Conservation (phyloP, 139 green algal species). For the Zygnema cylindricum region DNA sequence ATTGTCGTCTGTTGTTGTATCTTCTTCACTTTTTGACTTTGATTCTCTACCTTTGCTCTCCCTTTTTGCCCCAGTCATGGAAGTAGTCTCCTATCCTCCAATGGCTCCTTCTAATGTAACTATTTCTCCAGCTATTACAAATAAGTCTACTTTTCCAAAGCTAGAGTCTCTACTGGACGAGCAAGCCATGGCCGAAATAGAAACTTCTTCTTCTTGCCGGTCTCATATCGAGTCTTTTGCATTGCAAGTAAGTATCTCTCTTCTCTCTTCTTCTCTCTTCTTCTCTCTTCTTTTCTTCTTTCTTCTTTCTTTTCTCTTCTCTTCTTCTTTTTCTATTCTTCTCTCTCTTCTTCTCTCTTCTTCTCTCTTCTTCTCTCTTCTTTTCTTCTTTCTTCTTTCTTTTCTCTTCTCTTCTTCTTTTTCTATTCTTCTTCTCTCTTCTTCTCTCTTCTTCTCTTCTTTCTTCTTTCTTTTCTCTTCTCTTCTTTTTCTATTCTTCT, state of each 20-base stretch:
- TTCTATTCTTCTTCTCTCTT: too few species aligned
- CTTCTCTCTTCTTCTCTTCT: too few species aligned
- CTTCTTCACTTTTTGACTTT: too few species aligned
- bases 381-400: background rate
- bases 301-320: too few species aligned
- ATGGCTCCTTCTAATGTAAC: background rate
- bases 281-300: conserved; percentile 65
- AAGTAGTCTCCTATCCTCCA: too few species aligned
- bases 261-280: conserved; percentile 65
- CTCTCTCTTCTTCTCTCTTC: conserved; percentile 1
- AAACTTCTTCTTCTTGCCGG: conserved; percentile 43
- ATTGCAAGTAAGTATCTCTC: conserved; percentile 1
- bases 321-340: too few species aligned
- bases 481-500: too few species aligned
- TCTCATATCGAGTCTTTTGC: background rate
- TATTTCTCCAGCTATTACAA: conserved; percentile 76
- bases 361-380: background rate
- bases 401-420: too few species aligned
- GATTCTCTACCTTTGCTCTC: too few species aligned
- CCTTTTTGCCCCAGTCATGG: too few species aligned
- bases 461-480: too few species aligned
- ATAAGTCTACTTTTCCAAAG: conserved; percentile 91
- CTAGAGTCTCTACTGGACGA: conserved; percentile 66
- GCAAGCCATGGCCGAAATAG: background rate
- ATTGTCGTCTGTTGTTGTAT: too few species aligned